Conservation (phyloP, 179 eudicot genomes). For the Carnegiea gigantea region DNA sequence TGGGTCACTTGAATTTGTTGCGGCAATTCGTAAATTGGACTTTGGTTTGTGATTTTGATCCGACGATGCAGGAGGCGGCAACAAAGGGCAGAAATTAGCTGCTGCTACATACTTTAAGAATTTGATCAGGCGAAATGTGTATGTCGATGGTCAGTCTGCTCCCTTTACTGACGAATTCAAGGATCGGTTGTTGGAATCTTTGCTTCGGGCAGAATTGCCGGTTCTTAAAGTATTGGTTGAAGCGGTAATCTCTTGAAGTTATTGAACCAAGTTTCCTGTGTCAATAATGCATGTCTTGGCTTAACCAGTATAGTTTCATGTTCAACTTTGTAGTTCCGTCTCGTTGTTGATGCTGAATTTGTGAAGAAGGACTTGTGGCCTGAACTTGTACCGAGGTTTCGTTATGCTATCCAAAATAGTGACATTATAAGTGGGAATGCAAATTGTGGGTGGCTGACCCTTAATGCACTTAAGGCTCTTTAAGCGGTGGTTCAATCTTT, state of each 20-base stretch:
- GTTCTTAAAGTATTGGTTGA: conserved; percentile 65
- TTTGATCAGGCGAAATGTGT: conserved; percentile 48
- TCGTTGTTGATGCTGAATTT: conserved; percentile 56
- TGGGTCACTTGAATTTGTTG: neutral
- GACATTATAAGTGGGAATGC: conserved; percentile 40
- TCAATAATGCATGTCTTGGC: conserved; percentile 1
- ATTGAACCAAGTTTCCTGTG: neutral
- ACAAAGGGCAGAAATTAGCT: conserved; percentile 59
- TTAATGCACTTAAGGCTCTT: conserved; percentile 63
- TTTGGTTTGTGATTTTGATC: neutral
- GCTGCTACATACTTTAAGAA: conserved; percentile 84
- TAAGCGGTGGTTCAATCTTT: conserved; percentile 63
- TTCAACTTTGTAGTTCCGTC: conserved; percentile 47
- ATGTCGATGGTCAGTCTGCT: conserved; percentile 27
- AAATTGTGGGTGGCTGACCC: conserved; percentile 49
- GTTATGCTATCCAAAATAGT: conserved; percentile 56
- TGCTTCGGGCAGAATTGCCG: conserved; percentile 51
- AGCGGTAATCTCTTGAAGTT: conserved; percentile 39
- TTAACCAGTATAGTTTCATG: neutral
- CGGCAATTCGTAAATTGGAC: neutral
- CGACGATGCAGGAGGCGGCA: conserved; percentile 35
- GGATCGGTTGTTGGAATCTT: conserved; percentile 48
- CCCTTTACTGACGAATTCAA: conserved; percentile 54
- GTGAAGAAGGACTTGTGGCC: conserved; percentile 71
- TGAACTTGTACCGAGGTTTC: conserved; percentile 60